Conservation (phyloP, 2,329 filamentous ascomycete species). For the Aspergillus sp. region DNA sequence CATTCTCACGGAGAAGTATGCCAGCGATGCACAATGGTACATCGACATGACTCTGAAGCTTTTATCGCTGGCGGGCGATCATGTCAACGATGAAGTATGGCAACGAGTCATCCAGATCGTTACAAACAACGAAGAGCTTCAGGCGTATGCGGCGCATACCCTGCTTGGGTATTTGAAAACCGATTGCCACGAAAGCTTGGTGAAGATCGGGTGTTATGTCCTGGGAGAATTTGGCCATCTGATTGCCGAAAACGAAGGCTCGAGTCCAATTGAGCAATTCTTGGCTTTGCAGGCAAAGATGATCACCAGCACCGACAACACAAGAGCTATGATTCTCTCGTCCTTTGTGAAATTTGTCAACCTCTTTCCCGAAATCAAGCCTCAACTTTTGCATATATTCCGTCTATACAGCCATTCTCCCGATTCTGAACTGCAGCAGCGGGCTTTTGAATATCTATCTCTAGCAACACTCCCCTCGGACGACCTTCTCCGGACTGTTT, state of each 20-base stretch:
- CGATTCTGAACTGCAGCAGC: conserved; percentile 91
- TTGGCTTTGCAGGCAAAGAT: conserved; percentile 88
- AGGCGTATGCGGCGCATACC: conserved; percentile 92
- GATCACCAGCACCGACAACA: conserved; percentile 79
- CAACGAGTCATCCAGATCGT: conserved; percentile 98
- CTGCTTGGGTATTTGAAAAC: conserved; percentile 88
- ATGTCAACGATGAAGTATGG: conserved; percentile 99
- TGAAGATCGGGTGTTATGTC: conserved; percentile 96
- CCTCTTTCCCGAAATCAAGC: conserved; percentile 96
- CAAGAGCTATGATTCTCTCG: conserved; percentile 88
- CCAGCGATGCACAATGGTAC: conserved; percentile 98
- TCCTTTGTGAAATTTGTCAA: conserved; percentile 98
- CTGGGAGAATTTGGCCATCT: conserved; percentile 96
- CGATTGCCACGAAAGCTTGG: conserved; percentile 91
- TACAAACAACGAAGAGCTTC: conserved; percentile 97
- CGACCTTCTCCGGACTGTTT: conserved; percentile 85
- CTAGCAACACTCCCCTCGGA: conserved; percentile 83
- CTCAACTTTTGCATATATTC: conserved; percentile 86
- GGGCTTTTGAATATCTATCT: conserved; percentile 90
- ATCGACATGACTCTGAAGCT: conserved; percentile 94
- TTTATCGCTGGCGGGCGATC: conserved; percentile 94
- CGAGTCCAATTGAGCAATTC: conserved; percentile 96
- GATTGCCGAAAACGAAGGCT: conserved; percentile 85
- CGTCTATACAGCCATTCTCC: conserved; percentile 88
- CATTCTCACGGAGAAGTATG: conserved; percentile 96